phyloP scores from a whole-genome alignment of 2,329 filamentous ascomycete genomes.

The Aspergillus fijiensis region DNA sequence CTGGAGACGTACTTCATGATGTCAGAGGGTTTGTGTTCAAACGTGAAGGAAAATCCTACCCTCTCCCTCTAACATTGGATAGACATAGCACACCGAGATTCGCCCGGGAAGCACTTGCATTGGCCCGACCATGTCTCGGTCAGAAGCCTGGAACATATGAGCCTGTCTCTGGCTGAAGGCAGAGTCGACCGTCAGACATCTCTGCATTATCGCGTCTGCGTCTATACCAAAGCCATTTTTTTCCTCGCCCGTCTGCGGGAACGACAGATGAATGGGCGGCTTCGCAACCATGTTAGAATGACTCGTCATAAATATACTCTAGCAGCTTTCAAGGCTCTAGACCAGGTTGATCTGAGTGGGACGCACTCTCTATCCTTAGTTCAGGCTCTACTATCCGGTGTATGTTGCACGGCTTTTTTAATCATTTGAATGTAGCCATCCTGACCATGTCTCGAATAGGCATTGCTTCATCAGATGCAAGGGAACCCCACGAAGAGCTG shows the following conservation, averaged over 20 bases:
- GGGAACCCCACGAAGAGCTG: too few relatives aligned
- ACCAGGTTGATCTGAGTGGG: neutral
- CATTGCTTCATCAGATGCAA: too few relatives aligned
- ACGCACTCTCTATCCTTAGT: neutral
- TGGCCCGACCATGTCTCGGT: constrained; percentile 1
- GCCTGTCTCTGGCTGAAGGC: neutral
- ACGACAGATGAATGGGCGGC: neutral
- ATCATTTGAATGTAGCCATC: too few relatives aligned
- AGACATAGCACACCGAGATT: neutral
- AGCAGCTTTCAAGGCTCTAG: neutral
- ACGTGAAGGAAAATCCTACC: too few relatives aligned
- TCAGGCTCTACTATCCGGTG: too few relatives aligned
- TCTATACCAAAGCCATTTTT: neutral
- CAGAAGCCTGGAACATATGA: neutral
- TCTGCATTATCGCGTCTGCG: constrained; percentile 1
- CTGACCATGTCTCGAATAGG: too few relatives aligned
- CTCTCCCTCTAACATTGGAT: neutral
- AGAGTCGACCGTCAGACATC: neutral
- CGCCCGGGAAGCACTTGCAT: neutral
- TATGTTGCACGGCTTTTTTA: too few relatives aligned
- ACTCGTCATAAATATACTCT: neutral
- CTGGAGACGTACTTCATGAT: too few relatives aligned
- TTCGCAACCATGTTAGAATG: too few relatives aligned
- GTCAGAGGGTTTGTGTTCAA: too few relatives aligned
- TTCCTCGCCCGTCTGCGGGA: neutral